Evolutionary conservation across 2,329 filamentous ascomycete genomes (phyloP), one percentile per base, ranked within the genome.

Genomic region (Blumeria hordei): DNA sequence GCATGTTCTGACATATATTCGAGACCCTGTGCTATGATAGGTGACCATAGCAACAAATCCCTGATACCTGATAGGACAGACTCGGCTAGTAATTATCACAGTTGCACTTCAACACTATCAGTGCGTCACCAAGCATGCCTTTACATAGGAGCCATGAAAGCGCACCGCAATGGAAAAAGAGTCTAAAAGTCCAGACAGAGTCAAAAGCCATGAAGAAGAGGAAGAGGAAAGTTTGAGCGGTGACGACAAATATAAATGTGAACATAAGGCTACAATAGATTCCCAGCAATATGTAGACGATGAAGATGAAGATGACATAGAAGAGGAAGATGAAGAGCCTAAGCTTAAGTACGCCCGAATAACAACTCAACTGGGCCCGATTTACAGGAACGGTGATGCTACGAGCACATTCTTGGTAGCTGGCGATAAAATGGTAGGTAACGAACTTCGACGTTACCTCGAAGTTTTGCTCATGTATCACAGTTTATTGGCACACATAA

Each of bases 311-410:
- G 77, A 80, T 0, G 80, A 81, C 0, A 83, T 87, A 0, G 82
- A 85, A 0, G 86, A 93, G 0, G 86, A 88, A 0, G 88, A 92
- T 3, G 90, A 96, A 16, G 90, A 96, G 68, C 93, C 92, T 33
- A 83, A 82, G 64, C 77, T 98, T 62, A 98, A 98, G 69, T 95
- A 95, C 67, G 83, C 83, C 53, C 83, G 87, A 52, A 70, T 96
- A 61, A 96, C 92, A 7, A 82, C 81, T 58, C 81, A 83, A 63
- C 71, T 98, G 58, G 79, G 76, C 32, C 72, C 83, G 45, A 77
- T 95, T 36, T 98, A 98, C 70, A 81, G 88, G 57, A 94, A 94
- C 70, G 88, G 87, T 62, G 92, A 98, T 74, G 86, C 88, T 61
- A 95, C 90, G 32, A 95, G 88, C 68, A 74, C 85, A 8, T 94